Conservation (phyloP, 2,329 filamentous ascomycete genomes). For the Dothideomycetidae sp. region DNA sequence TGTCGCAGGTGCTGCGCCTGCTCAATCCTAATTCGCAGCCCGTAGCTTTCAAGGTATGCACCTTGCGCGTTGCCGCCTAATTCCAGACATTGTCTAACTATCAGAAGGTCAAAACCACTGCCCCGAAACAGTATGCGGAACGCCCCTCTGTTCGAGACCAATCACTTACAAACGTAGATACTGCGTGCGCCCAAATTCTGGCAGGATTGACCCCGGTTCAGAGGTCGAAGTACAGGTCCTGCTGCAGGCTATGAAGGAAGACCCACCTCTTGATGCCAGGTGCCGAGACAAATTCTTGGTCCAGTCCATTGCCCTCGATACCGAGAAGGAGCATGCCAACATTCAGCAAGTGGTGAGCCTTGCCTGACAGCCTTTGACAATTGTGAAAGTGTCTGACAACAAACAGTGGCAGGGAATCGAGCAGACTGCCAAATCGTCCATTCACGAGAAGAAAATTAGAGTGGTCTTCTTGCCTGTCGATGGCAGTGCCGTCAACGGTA, state of each 20-base stretch:
- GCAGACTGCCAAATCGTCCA: constrained; percentile 57
- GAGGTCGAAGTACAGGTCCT: constrained; percentile 90
- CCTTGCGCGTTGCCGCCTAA: not conserved
- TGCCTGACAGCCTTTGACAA: not conserved
- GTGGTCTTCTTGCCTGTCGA: constrained; percentile 67
- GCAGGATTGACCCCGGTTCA: constrained; percentile 79
- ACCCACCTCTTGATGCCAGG: constrained; percentile 70
- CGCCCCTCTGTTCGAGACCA: not conserved
- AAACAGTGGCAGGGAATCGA: constrained; percentile 60
- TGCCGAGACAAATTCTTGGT: constrained; percentile 98
- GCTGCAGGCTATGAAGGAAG: constrained; percentile 94
- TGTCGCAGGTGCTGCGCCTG: constrained; percentile 46
- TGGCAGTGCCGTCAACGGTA: constrained; percentile 24
- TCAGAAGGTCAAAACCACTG: constrained; percentile 87
- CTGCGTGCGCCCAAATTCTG: constrained; percentile 93
- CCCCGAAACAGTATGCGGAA: constrained; percentile 79
- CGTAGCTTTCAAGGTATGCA: constrained; percentile 49
- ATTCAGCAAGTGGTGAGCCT: constrained; percentile 62
- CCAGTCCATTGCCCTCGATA: constrained; percentile 71
- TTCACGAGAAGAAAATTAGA: constrained; percentile 91
- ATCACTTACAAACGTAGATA: constrained; percentile 46
- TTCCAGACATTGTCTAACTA: constrained; percentile 13
- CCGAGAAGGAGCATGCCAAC: constrained; percentile 60
- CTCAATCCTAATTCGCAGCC: constrained; percentile 43
- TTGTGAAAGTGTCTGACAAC: constrained; percentile 9